Percentiles rank a stretch among this genome's conserved stretches.
Conservation (phyloP, 2,329 filamentous ascomycete species). For the Ophiocordyceps camponoti-rufipedis region DNA sequence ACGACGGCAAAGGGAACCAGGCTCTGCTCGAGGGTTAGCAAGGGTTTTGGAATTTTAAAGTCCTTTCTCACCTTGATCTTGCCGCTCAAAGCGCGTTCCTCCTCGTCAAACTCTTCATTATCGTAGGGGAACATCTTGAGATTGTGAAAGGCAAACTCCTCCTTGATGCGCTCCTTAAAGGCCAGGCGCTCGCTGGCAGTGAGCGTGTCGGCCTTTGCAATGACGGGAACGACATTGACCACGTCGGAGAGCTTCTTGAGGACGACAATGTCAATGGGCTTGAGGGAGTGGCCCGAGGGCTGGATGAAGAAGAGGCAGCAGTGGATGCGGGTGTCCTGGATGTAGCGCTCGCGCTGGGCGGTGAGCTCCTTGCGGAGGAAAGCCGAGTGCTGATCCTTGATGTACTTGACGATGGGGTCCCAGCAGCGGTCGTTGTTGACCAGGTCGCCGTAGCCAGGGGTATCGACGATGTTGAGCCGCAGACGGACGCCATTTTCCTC, state of each 20-base stretch:
- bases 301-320: conserved; percentile 99
- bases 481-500: conserved; percentile 98
- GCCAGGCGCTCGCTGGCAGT: conserved; percentile 87
- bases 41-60: too few species aligned
- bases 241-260: conserved; percentile 99
- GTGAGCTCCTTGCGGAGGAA: conserved; percentile 99
- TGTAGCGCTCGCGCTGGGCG: conserved; percentile 95
- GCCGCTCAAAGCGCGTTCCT: conserved; percentile 82
- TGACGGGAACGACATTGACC: conserved; percentile 96
- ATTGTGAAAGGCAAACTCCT: conserved; percentile 99
- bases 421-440: conserved; percentile 99
- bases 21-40: conserved; percentile 31
- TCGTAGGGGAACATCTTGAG: conserved; percentile 99
- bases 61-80: conserved; percentile 69
- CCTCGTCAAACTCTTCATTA: conserved; percentile 95
- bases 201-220: conserved; percentile 93
- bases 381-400: conserved; percentile 99
- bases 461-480: conserved; percentile 96
- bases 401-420: conserved; percentile 99
- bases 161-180: conserved; percentile 99
- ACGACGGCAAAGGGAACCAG: conserved; percentile 96
- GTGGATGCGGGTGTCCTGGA: conserved; percentile 97
- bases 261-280: conserved; percentile 98
- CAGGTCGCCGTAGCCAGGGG: conserved; percentile 91
- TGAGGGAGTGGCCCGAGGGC: conserved; percentile 91